Percentiles rank a stretch among this genome's conserved stretches.
These are phyloP conservation scores for Lepidopterella palustris DNA, from an alignment of 495 filamentous ascomycete genomes.

Conservation along the genomic window DNA sequence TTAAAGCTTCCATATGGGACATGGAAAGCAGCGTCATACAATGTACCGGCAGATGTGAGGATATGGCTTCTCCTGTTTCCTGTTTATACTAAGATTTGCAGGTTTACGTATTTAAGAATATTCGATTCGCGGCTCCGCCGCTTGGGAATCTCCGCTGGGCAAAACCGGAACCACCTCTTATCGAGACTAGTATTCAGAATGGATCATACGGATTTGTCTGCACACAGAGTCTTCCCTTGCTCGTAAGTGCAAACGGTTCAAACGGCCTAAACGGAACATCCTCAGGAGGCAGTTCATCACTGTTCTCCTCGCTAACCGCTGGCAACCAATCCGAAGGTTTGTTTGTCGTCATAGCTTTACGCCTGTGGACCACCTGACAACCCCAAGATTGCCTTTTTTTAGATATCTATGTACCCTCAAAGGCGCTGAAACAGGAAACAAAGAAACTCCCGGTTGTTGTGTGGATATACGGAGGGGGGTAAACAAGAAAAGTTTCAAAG, in stretches of 20 bases:
- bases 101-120: not conserved
- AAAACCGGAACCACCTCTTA: not conserved
- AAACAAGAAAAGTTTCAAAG: slow-evolving; percentile 15
- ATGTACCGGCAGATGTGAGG: not conserved
- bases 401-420: slow-evolving; percentile 35
- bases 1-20: not conserved
- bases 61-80: not conserved
- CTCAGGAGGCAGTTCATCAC: too few species aligned
- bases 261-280: too few species aligned
- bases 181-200: not conserved
- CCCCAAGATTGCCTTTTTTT: slow-evolving; percentile 54
- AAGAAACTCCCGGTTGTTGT: slow-evolving; percentile 26
- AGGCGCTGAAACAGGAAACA: slow-evolving; percentile 23
- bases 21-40: not conserved
- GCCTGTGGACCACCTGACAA: too few species aligned
- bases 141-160: not conserved
- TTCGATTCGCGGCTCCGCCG: not conserved
- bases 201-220: not conserved
- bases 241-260: too few species aligned
- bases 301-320: too few species aligned
- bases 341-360: too few species aligned
- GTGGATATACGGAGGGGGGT: slow-evolving; percentile 36
- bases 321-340: too few species aligned
- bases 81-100: not conserved
- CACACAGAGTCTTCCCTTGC: not conserved